Percentiles rank a stretch among this genome's conserved stretches.
Conservation (phyloP, 2,329 filamentous ascomycete species). For the Escovopsis sp. region DNA sequence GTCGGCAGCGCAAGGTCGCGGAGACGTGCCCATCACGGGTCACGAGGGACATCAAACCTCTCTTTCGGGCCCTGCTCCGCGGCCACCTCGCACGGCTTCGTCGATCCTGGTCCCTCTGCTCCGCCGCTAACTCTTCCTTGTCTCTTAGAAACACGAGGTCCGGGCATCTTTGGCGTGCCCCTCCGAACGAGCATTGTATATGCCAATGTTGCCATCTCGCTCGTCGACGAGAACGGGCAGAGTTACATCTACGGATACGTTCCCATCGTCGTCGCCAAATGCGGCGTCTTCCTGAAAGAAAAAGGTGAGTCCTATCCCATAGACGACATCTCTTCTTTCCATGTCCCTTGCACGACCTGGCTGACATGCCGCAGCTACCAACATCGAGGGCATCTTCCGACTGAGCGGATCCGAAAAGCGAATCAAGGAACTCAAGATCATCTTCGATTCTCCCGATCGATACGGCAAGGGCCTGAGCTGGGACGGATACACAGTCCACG, state of each 20-base stretch:
- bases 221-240: slow-evolving; percentile 81
- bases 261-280: slow-evolving; percentile 95
- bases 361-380: slow-evolving; percentile 51
- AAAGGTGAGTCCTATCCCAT: slow-evolving; percentile 52
- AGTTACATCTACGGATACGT: slow-evolving; percentile 99
- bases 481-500: slow-evolving; percentile 95
- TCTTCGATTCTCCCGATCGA: slow-evolving; percentile 87
- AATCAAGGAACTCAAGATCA: slow-evolving; percentile 86
- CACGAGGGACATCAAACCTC: too few relatives aligned
- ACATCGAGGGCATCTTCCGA: slow-evolving; percentile 92
- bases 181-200: slow-evolving; percentile 91
- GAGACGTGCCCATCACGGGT: too few relatives aligned
- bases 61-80: too few relatives aligned
- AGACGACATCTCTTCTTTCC: too few relatives aligned
- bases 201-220: slow-evolving; percentile 93
- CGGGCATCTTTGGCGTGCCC: slow-evolving; percentile 88
- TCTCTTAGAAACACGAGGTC: slow-evolving; percentile 31
- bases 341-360: neutral
- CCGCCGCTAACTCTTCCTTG: slow-evolving; percentile 8
- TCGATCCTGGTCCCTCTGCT: too few relatives aligned
- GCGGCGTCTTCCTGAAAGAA: slow-evolving; percentile 92
- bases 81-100: too few relatives aligned
- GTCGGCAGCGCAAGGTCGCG: too few relatives aligned
- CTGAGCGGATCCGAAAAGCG: slow-evolving; percentile 92
- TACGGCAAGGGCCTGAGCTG: slow-evolving; percentile 96